These are phyloP conservation scores for Pseudocercospora crystallina DNA, from an alignment of 2,329 filamentous ascomycete genomes.

Conservation along the genomic window DNA sequence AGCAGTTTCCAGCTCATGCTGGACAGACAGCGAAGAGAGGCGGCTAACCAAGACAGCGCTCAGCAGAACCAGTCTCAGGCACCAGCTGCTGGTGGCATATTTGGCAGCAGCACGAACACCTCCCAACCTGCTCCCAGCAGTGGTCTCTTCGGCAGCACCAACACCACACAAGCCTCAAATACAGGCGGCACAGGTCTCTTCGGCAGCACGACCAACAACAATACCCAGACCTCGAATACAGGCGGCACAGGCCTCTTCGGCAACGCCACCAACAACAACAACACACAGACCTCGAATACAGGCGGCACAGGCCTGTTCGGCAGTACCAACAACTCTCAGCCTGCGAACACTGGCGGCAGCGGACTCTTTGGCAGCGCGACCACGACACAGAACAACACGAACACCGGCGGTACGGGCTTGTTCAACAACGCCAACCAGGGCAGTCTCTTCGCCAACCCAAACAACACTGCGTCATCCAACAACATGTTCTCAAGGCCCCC, in stretches of 20 bases:
- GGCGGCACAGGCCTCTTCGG: conserved; percentile 30
- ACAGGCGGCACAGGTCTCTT: conserved; percentile 22
- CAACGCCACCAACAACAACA: conserved; percentile 15
- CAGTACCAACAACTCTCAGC: conserved; percentile 17
- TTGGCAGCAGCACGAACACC: conserved; percentile 21
- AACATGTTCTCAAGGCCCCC: conserved; percentile 32
- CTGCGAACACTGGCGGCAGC: conserved; percentile 16
- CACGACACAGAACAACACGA: conserved; percentile 9
- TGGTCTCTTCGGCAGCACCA: conserved; percentile 20
- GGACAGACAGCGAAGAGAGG: conserved; percentile 3
- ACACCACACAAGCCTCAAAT: conserved; percentile 3
- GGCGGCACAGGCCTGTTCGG: conserved; percentile 14
- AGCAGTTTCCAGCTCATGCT: conserved; percentile 7
- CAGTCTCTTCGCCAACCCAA: conserved; percentile 12
- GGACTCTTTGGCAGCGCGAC: conserved; percentile 20
- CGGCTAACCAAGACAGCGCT: conserved; percentile 12
- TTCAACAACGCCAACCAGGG: conserved; percentile 23
- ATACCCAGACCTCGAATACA: conserved; percentile 9
- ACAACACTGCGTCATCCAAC: conserved; percentile 15
- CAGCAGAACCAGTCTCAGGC: conserved; percentile 17
- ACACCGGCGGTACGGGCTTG: conserved; percentile 30
- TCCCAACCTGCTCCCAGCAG: conserved; percentile 14
- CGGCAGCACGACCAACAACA: conserved; percentile 19
- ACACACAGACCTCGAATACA: conserved; percentile 8
- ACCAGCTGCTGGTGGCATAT: conserved; percentile 21